Percentiles rank a stretch among this genome's conserved stretches.
These are phyloP conservation scores for Paspalum vaginatum DNA, from an alignment of 176 grass and related monocot genomes.

Conservation along the genomic window DNA sequence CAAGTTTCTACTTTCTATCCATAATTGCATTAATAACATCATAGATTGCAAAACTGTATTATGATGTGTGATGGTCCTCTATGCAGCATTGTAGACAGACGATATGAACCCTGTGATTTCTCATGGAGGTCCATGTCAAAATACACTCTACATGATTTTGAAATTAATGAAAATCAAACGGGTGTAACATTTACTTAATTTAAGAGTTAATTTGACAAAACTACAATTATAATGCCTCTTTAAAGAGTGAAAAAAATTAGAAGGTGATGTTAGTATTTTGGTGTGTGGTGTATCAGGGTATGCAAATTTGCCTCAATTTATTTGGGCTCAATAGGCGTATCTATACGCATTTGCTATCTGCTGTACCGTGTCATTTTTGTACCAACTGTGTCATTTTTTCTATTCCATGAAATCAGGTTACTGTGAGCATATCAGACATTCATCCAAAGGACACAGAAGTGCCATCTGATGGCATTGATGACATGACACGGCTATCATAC, in stretches of 20 bases:
- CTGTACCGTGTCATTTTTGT: neutral
- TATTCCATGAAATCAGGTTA: constrained; percentile 56
- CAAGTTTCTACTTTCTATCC: neutral
- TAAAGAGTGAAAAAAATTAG: constrained; percentile 1
- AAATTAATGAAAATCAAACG: neutral
- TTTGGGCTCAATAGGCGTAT: constrained; percentile 25
- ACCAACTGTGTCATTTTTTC: neutral
- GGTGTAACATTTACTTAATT: neutral
- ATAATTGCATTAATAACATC: neutral
- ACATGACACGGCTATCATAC: constrained; percentile 90
- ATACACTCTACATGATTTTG: neutral
- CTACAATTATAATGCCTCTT: neutral
- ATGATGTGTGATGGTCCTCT: neutral
- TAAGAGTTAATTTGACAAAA: constrained; percentile 6
- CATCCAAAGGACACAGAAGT: constrained; percentile 84
- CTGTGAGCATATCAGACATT: constrained; percentile 67
- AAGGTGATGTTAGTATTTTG: neutral
- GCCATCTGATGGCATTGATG: constrained; percentile 65
- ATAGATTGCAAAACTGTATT: neutral
- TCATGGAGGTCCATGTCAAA: neutral
- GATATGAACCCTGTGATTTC: neutral
- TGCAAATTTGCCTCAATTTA: neutral
- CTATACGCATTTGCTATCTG: neutral
- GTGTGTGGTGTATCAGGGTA: neutral
- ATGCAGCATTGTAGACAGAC: neutral